Base-by-base conservation (phyloP, 2,329 filamentous ascomycete species). In the Peltaster fructicola region DNA sequence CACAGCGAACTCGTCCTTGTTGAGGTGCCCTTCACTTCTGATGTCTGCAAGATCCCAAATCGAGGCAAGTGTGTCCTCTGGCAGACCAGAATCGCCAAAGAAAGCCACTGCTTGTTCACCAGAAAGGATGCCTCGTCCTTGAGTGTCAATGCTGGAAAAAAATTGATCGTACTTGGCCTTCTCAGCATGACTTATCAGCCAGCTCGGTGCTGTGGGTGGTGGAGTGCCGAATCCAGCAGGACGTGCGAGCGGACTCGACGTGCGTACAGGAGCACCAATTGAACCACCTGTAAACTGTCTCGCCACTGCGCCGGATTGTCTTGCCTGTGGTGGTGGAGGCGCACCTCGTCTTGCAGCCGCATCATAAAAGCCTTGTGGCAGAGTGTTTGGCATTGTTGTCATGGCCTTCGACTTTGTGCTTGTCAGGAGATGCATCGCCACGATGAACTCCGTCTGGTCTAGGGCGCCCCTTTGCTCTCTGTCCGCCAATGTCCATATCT, bases 1-100 rank as follows among this genome's bases (percentile, higher is more conserved):
- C 22, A 98, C 82, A 0, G 88, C 82, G 46, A 98, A 98, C 41
- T 92, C 84, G 38, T 98, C 88, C 39, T 69, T 71, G 22, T 66
- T 82, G 29, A 98, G 59, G 29, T 76, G 73, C 7, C 88, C 88
- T 38, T 84, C 77, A 6, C 81, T 88, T 44, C 80, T 81, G 51
- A 93, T 81, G 52, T 98, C 88, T 8, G 88, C 76, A 15, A 98
- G 67, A 48, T 98, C 88, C 88, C 88, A 98, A 35, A 98, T 91
- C 41, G 90, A 79, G 15, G 88, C 88, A 26, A 98, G 60, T 7
- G 69, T 70, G 41, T 93, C 85, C 46, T 95, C 85, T 1, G 80
- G 69, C 8, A 98, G 63, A 29, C 79, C 76, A 1, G 85, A 92
- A 50, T 92, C 82, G 47, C 78, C 85, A 50, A 98, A 80, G 54